Percentiles rank a stretch among this genome's conserved stretches.
Conservation (phyloP, 306 rosid genomes). For the Gynostemma pentaphyllum region DNA sequence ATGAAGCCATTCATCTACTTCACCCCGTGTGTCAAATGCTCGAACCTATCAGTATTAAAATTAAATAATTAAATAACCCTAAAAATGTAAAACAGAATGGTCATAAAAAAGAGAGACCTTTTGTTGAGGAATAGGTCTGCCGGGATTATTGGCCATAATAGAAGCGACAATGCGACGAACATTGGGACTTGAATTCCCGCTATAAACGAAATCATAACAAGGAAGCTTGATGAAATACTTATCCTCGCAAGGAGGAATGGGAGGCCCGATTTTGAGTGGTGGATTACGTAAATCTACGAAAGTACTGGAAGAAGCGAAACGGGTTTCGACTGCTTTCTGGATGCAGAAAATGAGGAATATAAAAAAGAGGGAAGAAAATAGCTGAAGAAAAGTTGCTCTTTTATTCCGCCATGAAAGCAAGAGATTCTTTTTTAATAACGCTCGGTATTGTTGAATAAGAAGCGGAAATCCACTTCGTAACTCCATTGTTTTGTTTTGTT, state of each 20-base stretch:
- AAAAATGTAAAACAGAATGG: too few relatives aligned
- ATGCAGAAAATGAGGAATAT: slow-evolving; percentile 51
- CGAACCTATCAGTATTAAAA: slow-evolving; percentile 29
- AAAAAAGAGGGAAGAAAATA: slow-evolving; percentile 52
- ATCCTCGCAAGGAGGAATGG: slow-evolving; percentile 65
- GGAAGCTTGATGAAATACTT: slow-evolving; percentile 42
- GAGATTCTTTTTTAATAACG: slow-evolving; percentile 46
- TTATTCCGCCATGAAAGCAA: slow-evolving; percentile 59
- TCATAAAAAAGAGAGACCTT: slow-evolving; percentile 34
- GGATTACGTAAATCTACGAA: slow-evolving; percentile 33
- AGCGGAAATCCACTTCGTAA: slow-evolving; percentile 32
- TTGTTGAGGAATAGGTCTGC: slow-evolving; percentile 32
- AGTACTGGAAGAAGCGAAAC: slow-evolving; percentile 10
- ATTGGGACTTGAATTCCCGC: slow-evolving; percentile 35
- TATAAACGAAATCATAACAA: slow-evolving; percentile 74
- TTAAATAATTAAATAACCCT: too few relatives aligned
- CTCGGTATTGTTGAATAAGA: slow-evolving; percentile 41
- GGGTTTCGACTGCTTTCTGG: slow-evolving; percentile 41
- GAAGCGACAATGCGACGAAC: slow-evolving; percentile 32
- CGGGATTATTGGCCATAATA: slow-evolving; percentile 68
- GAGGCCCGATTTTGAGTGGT: background rate
- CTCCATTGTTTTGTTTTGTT: slow-evolving; percentile 15
- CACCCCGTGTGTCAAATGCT: slow-evolving; percentile 30
- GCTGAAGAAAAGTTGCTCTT: slow-evolving; percentile 40
- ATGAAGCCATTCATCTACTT: slow-evolving; percentile 60